Percentiles rank a stretch among this genome's conserved stretches.
phyloP scores from a whole-genome alignment of 2,329 filamentous ascomycete species.

The Xylariaceae sp. region DNA sequence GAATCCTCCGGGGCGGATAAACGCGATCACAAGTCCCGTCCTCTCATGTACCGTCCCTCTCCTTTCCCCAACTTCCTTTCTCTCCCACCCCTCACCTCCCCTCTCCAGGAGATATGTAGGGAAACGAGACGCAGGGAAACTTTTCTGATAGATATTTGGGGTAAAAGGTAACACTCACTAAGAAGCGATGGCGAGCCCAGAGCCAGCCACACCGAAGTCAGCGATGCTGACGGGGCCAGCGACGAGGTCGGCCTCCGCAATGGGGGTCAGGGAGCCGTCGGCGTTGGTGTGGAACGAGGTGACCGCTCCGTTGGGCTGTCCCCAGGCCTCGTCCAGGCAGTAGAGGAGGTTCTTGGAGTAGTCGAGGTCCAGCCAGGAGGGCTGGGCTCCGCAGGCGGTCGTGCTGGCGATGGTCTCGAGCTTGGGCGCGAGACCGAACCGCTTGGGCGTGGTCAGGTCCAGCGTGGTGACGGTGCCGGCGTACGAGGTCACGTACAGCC shows the following conservation, averaged over 20 bases:
- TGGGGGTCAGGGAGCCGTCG: conserved; percentile 45
- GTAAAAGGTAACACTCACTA: conserved; percentile 28
- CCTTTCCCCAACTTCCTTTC: not conserved
- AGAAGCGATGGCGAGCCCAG: conserved; percentile 27
- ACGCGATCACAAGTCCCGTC: not conserved
- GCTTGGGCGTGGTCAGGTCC: conserved; percentile 32
- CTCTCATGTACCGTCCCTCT: not conserved
- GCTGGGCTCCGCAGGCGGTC: conserved; percentile 46
- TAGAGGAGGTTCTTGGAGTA: conserved; percentile 45
- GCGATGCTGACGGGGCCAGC: conserved; percentile 28
- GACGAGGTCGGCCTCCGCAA: conserved; percentile 26
- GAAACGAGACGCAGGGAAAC: no score
- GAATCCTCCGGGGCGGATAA: no score
- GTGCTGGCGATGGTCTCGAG: conserved; percentile 40
- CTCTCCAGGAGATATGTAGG: not conserved
- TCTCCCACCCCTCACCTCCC: not conserved
- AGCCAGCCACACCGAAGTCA: conserved; percentile 25
- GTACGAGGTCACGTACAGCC: conserved; percentile 47
- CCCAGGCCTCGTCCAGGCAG: conserved; percentile 53
- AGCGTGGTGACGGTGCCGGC: conserved; percentile 44
- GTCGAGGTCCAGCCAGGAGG: conserved; percentile 58
- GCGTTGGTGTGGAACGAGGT: conserved; percentile 31
- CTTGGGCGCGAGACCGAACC: conserved; percentile 22
- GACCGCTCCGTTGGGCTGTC: conserved; percentile 19
- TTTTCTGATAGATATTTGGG: no score